Conservation (phyloP, 2,329 filamentous ascomycete genomes). For the Ophiostoma tasmaniense region DNA sequence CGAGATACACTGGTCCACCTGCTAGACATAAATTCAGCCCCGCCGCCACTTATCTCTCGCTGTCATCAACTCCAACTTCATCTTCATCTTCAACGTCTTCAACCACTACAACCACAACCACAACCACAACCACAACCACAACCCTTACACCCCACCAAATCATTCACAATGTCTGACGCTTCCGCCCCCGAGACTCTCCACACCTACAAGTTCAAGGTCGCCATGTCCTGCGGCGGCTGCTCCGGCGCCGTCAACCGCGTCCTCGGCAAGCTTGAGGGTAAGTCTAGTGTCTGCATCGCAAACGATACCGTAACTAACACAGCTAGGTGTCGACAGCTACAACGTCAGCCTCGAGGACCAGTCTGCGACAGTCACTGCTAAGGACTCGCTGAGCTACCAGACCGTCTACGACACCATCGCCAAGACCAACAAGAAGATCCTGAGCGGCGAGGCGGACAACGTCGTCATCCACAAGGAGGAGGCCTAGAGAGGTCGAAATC, state of each 20-base stretch:
- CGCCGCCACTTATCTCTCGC: not conserved
- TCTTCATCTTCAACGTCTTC: not conserved
- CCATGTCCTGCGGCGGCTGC: conserved; percentile 94
- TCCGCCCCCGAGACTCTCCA: conserved; percentile 35
- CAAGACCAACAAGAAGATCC: conserved; percentile 93
- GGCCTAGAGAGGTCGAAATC: not conserved
- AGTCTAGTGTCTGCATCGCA: conserved; percentile 24
- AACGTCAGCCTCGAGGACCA: conserved; percentile 82
- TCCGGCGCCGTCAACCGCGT: conserved; percentile 88
- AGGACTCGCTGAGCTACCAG: conserved; percentile 62
- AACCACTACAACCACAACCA: not conserved
- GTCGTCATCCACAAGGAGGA: conserved; percentile 19
- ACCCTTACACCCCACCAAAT: not conserved
- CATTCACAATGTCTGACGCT: conserved; percentile 54
- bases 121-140: not conserved
- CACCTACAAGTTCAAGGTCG: conserved; percentile 90
- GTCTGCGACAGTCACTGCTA: conserved; percentile 67
- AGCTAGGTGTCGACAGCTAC: conserved; percentile 71
- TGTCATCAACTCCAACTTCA: not conserved
- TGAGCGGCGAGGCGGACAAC: conserved; percentile 64
- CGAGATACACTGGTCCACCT: not conserved
- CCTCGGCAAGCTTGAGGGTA: conserved; percentile 84
- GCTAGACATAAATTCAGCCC: conserved; percentile 3
- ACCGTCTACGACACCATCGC: conserved; percentile 79
- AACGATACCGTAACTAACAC: not conserved